Base-by-base conservation (phyloP, 2,329 filamentous ascomycete species). In the Laburnicola sp. region DNA sequence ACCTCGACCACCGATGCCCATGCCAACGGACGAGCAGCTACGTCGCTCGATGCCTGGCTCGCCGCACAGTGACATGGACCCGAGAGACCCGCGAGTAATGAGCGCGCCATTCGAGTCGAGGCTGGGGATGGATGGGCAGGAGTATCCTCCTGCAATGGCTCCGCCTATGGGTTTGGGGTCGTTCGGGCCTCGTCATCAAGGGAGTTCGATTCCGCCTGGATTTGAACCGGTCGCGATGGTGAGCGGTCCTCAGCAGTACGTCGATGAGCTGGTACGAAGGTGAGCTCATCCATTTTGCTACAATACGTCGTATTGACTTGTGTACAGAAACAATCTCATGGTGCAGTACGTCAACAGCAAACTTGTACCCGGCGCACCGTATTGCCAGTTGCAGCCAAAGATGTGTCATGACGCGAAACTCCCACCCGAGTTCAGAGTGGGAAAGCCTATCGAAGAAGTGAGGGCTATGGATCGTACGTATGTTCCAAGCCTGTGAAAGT, bases 381-480 rank as follows among this genome's bases (percentile, higher is more conserved):
- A 64, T 42, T 60, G 57, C 6, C 63, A 69, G 27, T 34, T 74
- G 21, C 66, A 72, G 41, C 70, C 71, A 2, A 71, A 67, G 58
- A 62, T 71, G 57, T 59, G 59, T 30, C 31, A 32, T 3, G 61
- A 68, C 32, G 66, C 65, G 3, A 52, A 54, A n/a, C 73, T 69
- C 39, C 72, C 71, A 6, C 31, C 45, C 4, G 59, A 64, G 10
- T 73, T 72, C 47, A 51, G 57, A 23, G 45, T 47, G 1, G 58
- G 57, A 47, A 52, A 56, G 51, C 63, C 62, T 38, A 27, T 59
- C 54, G 42, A 62, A 44, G 45, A 66, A 63, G 28, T 69, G 25
- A 50, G 55, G 34, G 57, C 68, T 45, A 58, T 60, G 30, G 62
- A 70, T 39, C 48, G 53, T 51, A 61, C 55, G 50, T 27, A 31